Percentiles rank a stretch among this genome's conserved stretches.
Conservation (phyloP, 768 basidiomycete species). For the Botryobasidium botryosum region DNA sequence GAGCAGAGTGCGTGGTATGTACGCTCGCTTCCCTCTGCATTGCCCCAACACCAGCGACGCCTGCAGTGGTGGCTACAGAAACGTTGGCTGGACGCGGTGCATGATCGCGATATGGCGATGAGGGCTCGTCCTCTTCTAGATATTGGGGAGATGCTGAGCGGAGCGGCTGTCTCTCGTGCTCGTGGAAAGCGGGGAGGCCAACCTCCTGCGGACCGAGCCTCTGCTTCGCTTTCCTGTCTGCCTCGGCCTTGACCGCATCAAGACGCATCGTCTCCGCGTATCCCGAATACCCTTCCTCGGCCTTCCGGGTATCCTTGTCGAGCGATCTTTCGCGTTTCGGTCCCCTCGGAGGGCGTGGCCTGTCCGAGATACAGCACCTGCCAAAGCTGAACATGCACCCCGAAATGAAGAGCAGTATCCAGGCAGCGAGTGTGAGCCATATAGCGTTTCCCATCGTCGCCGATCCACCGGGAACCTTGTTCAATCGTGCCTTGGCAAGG, state of each 20-base stretch:
- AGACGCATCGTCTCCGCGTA: constrained; percentile 55
- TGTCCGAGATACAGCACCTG: constrained; percentile 60
- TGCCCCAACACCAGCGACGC: too few relatives aligned
- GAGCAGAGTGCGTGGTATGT: too few relatives aligned
- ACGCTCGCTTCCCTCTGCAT: too few relatives aligned
- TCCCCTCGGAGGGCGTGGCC: constrained; percentile 22
- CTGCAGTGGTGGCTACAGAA: too few relatives aligned
- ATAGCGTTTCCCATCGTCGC: constrained; percentile 77
- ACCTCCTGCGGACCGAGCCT: constrained; percentile 31
- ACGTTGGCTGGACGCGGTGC: too few relatives aligned
- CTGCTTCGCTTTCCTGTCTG: constrained; percentile 60
- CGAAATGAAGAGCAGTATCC: constrained; percentile 74
- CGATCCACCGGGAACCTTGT: constrained; percentile 46
- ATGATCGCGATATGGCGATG: too few relatives aligned
- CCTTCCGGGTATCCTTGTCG: constrained; percentile 3
- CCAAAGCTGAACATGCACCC: constrained; percentile 79
- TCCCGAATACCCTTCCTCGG: constrained; percentile 1
- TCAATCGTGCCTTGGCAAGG: constrained; percentile 72
- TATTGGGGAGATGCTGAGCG: constrained; percentile 21
- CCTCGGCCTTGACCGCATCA: constrained; percentile 75
- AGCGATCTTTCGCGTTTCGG: constrained; percentile 20
- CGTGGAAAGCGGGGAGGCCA: constrained; percentile 61
- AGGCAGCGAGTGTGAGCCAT: constrained; percentile 81
- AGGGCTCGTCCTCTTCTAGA: constrained; percentile 41
- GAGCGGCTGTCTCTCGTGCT: constrained; percentile 49